phyloP scores from a whole-genome alignment of 2,329 filamentous ascomycete genomes.

The Phialemoniopsis sp. region DNA sequence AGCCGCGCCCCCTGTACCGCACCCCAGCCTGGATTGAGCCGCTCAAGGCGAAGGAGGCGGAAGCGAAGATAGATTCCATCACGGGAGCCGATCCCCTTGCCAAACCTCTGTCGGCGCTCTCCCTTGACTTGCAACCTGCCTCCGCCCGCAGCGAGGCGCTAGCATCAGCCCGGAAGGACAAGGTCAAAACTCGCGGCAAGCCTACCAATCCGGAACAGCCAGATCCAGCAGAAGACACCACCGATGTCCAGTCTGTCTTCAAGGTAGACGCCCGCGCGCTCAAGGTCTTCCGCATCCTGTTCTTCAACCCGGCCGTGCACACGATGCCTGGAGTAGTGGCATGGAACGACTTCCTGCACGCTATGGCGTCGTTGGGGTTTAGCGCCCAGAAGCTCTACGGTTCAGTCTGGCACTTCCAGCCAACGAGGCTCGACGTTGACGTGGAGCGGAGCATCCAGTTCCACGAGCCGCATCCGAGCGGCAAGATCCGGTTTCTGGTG shows the following conservation, averaged over 20 bases:
- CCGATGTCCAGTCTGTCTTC: slow-evolving; percentile 8
- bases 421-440: slow-evolving; percentile 31
- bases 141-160: background rate
- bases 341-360: slow-evolving; percentile 50
- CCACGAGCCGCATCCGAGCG: slow-evolving; percentile 53
- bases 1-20: slow-evolving; percentile 33
- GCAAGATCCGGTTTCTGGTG: slow-evolving; percentile 42
- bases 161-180: slow-evolving; percentile 5
- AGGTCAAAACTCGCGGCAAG: slow-evolving; percentile 14
- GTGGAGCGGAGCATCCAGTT: slow-evolving; percentile 46
- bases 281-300: slow-evolving; percentile 32
- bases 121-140: slow-evolving; percentile 7
- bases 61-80: no score
- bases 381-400: slow-evolving; percentile 52
- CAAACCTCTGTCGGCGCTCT: slow-evolving; percentile 17
- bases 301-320: slow-evolving; percentile 24
- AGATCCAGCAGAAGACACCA: background rate
- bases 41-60: slow-evolving; percentile 1
- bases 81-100: slow-evolving; percentile 1
- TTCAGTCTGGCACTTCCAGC: slow-evolving; percentile 56
- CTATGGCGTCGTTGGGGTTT: slow-evolving; percentile 47
- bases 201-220: background rate
- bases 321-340: slow-evolving; percentile 41
- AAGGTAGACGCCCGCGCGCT: slow-evolving; percentile 22
- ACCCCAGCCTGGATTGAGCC: slow-evolving; percentile 44